Percentiles rank a stretch among this genome's conserved stretches.
phyloP scores from a whole-genome alignment of 495 filamentous ascomycete species.

The Astrothelium macrocarpum region DNA sequence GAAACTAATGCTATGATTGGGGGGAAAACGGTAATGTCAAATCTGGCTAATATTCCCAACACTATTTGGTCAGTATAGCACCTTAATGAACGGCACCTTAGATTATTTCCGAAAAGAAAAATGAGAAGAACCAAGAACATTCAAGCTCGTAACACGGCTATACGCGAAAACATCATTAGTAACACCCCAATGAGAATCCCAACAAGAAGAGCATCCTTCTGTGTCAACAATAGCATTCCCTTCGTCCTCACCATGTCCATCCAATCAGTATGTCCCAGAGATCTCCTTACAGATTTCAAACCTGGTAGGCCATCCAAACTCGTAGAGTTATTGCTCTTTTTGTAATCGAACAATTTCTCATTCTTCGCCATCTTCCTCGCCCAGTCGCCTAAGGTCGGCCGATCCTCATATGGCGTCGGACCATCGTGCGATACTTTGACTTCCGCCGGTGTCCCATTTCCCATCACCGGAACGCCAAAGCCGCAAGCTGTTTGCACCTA shows the following conservation, averaged over 20 bases:
- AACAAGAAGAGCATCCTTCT: conserved; percentile 30
- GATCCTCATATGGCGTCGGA: conserved; percentile 30
- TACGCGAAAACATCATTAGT: conserved; percentile 14
- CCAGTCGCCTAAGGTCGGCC: conserved; percentile 40
- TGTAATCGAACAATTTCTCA: conserved; percentile 38
- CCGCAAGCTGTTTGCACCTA: conserved; percentile 51
- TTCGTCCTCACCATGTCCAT: conserved; percentile 24
- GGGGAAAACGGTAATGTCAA: no score
- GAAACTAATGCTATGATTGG: no score
- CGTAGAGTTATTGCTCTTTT: conserved; percentile 37
- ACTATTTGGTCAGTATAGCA: no score
- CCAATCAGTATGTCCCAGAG: conserved; percentile 30
- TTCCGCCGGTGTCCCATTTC: conserved; percentile 2
- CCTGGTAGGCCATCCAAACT: conserved; percentile 48
- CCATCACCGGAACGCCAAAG: conserved; percentile 41
- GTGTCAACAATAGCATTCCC: conserved; percentile 23
- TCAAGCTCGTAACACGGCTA: background rate
- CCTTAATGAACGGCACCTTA: no score
- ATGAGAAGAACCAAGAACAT: background rate
- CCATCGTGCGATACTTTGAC: conserved; percentile 5
- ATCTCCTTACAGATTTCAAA: conserved; percentile 36
- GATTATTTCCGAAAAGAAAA: no score
- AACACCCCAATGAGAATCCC: conserved; percentile 29
- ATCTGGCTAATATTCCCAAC: no score
- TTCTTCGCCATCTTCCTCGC: conserved; percentile 32